Base-by-base conservation (phyloP, 164 flowering plant genomes). In the Umbilicus rupestris region DNA sequence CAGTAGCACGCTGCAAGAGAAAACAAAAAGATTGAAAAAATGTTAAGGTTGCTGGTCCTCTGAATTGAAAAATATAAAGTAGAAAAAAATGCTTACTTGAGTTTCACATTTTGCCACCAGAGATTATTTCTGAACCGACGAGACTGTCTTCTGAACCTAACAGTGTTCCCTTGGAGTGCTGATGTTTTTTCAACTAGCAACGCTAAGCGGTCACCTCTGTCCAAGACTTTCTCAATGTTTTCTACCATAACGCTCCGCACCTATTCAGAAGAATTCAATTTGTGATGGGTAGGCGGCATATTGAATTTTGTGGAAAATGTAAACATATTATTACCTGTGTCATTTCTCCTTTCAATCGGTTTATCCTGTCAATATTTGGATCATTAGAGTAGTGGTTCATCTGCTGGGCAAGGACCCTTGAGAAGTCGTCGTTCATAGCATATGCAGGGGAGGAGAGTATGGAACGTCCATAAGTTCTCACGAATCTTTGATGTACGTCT, bases 391-490 rank as follows among this genome's bases (percentile, higher is more conserved):
- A 88, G 70, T 82, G 77, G 3, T 92, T 96, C 78, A 92, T 85
- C 68, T 90, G 93, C 62, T 90, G 96, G 76, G 82, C 81, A 66
- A 92, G 39, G n/a, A 90, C 76, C 73, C 98, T 83, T 0, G 98
- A 90, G 65, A 90, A 92, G 59, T 92, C 98, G 70, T 90, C 96
- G 68, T 92, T 92, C 98, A 92, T 92, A 62, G 82, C 93, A 76
- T 92, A 92, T 10, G 96, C 85, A 60, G 76, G 78, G 20, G 96
- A 92, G 6, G 92, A 75, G 63, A 67, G 82, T 66, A 88, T 80
- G 16, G 87, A 79, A 33, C 94, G 86, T 8, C 92, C 97, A 65
- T 88, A 92, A 10, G 93, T 85, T 76, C 73, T 87, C 33, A 86
- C 96, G 79, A 92, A 92, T 77, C 83, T 83, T 57, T 85, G 86